Base-by-base conservation (phyloP, 1,284 basidiomycete species). In the Thecaphora frezii region DNA sequence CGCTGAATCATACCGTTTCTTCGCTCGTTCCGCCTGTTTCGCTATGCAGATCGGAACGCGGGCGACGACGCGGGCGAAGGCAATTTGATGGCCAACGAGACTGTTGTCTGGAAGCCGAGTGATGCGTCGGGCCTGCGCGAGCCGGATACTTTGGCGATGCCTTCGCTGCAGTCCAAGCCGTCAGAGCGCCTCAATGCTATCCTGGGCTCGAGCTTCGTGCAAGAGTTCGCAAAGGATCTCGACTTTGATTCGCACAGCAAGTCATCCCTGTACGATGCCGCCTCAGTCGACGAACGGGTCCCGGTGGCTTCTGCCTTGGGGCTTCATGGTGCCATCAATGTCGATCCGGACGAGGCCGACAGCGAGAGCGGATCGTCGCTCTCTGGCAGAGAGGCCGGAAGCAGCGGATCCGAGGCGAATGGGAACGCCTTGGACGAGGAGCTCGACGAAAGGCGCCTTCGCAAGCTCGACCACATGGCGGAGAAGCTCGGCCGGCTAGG, bases 381-480 rank as follows among this genome's bases (percentile, higher is more conserved):
- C 14, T 30, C 14, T 14, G 28, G 28, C 28, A 30, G 28, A 30
- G 14, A 30, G 28, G 8, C 8, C 28, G 8, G 28, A n/a, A n/a
- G n/a, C n/a, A 30, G 28, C 28, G 8, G 28, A 30, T 30, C 28
- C 10, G 47, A 56, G 28, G 48, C 48, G 21, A 50, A 30, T 26
- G 59, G 51, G 46, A 57, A 47, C 19, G 38, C 52, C 10, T 61
- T 54, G 24, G 48, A 52, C 36, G 50, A 58, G 41, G 65, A 60
- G 22, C 54, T 63, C 22, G 55, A 64, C 41, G 65, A 64, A 14
- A 51, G 44, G 1, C 67, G 64, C 22, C 44, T 69, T 4, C 55
- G 38, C 18, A 58, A 64, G 19, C 64, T 67, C 23, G 67, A 69
- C 39, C 51, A 56, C 16, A 64, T 69, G 41, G 61, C 67, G 4